Percentiles rank a stretch among this genome's conserved stretches.
These are phyloP conservation scores for Zea luxurians DNA, from an alignment of 176 grass and related monocot species.

Conservation along the genomic window DNA sequence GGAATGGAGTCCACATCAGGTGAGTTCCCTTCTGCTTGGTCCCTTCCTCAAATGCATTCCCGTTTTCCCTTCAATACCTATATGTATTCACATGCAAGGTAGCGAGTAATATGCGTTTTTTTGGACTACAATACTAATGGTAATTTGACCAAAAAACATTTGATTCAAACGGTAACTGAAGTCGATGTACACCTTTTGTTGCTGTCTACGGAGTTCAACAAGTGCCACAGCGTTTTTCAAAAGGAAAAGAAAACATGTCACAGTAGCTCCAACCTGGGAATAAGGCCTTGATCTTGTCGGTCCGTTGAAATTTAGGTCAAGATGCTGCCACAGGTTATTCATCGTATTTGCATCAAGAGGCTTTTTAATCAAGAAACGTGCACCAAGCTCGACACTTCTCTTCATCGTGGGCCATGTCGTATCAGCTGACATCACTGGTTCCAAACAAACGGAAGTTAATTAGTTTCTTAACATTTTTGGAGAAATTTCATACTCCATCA, in stretches of 20 bases:
- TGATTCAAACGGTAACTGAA: neutral
- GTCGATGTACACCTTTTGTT: neutral
- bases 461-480: neutral
- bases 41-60: neutral
- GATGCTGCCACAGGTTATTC: conserved; percentile 33
- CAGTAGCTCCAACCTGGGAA: neutral
- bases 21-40: neutral
- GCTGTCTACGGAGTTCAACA: neutral
- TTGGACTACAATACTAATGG: neutral
- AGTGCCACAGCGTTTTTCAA: neutral
- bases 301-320: neutral
- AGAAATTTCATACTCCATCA: neutral
- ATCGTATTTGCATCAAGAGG: conserved; percentile 20
- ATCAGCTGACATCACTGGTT: conserved; percentile 34
- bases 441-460: neutral
- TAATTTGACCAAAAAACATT: neutral
- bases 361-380: conserved; percentile 38
- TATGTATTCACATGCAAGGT: neutral
- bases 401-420: conserved; percentile 7
- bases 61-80: conserved; percentile 12
- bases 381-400: conserved; percentile 29
- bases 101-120: neutral
- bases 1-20: conserved; percentile 36
- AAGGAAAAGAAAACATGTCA: neutral
- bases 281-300: conserved; percentile 1